phyloP scores from a whole-genome alignment of 169 alveolate genomes.

The Neospora caninum region DNA sequence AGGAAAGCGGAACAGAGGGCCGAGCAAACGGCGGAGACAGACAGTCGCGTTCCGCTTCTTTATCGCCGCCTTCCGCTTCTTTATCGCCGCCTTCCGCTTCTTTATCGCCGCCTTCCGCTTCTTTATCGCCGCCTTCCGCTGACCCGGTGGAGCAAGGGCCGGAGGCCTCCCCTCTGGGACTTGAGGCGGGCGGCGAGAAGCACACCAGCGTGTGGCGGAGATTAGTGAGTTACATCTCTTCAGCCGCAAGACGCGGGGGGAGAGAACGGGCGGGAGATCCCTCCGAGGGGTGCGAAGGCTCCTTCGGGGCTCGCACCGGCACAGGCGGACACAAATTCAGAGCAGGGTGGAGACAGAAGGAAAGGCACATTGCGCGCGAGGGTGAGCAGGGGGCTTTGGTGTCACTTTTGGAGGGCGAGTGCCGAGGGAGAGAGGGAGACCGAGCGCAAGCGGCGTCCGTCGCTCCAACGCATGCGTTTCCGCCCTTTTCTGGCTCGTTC shows the following conservation, averaged over 20 bases:
- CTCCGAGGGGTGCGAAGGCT: too few species aligned
- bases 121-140: not conserved
- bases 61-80: not conserved
- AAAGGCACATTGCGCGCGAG: not conserved
- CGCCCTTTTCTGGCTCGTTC: not conserved
- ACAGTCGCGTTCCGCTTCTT: too few species aligned
- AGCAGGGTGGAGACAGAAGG: too few species aligned
- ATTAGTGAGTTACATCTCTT: not conserved
- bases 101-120: not conserved
- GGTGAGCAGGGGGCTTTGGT: not conserved
- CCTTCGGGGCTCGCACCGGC: too few species aligned
- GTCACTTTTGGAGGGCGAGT: not conserved
- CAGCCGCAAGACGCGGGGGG: not conserved
- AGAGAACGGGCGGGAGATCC: too few species aligned
- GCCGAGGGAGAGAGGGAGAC: too few species aligned
- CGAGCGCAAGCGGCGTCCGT: not conserved
- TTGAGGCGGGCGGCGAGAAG: not conserved
- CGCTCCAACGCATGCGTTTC: not conserved
- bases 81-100: not conserved
- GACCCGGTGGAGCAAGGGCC: not conserved
- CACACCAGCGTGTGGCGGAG: not conserved
- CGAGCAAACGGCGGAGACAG: too few species aligned
- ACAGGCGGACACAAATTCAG: too few species aligned
- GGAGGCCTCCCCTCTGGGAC: not conserved
- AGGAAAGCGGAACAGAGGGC: too few species aligned